Evolutionary conservation across 345 rosid species (phyloP).

Genomic region (Eucalyptus urophylla): DNA sequence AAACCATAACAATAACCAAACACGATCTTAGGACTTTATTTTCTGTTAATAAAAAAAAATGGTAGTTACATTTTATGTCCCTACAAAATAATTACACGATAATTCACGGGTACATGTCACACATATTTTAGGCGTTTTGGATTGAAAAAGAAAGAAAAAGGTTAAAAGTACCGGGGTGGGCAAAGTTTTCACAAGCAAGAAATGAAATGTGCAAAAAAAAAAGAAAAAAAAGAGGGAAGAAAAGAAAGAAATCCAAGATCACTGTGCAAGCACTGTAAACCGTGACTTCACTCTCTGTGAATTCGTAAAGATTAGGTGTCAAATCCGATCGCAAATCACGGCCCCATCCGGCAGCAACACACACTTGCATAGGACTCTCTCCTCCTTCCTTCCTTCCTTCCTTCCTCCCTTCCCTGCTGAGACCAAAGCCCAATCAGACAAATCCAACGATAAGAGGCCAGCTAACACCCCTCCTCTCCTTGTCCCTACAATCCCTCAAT

Average conservation of each 20-base stretch:
- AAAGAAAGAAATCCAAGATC: neutral
- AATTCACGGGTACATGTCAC: neutral
- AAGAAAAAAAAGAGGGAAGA: accelerated
- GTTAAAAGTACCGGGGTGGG: neutral
- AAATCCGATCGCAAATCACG: neutral
- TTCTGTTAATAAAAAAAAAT: too few relatives aligned
- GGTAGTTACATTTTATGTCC: too few relatives aligned
- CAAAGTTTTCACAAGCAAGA: neutral
- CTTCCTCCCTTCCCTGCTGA: neutral
- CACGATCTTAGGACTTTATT: neutral
- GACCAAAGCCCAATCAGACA: neutral
- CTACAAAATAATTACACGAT: neutral
- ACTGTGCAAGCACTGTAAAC: neutral
- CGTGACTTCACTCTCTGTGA: neutral
- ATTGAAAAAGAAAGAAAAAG: neutral
- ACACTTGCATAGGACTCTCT: neutral
- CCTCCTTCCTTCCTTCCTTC: neutral
- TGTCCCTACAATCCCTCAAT: neutral
- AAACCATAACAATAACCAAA: neutral
- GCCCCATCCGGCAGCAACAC: neutral
- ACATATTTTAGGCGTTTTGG: neutral
- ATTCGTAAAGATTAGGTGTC: neutral
- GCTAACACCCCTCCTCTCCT: neutral
- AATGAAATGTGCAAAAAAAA: neutral
- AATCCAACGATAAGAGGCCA: neutral